Conservation (phyloP, 331 rosid genomes). For the Acacia pycnantha region DNA sequence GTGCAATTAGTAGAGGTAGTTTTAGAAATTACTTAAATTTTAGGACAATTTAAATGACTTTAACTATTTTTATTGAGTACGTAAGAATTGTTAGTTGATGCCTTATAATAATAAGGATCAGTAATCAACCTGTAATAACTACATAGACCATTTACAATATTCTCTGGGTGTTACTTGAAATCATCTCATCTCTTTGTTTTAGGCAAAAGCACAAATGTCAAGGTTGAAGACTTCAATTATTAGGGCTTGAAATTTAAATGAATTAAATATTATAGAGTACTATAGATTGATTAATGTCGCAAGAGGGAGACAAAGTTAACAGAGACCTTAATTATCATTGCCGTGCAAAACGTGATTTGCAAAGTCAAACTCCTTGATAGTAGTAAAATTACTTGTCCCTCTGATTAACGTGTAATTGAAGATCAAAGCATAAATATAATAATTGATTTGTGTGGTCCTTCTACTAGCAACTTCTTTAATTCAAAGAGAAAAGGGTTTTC, state of each 20-base stretch:
- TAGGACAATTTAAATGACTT: too few species aligned
- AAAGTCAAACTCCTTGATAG: slow-evolving; percentile 35
- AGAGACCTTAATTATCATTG: slow-evolving; percentile 23
- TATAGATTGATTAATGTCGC: neutral
- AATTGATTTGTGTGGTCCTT: slow-evolving; percentile 5
- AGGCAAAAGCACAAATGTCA: slow-evolving; percentile 21
- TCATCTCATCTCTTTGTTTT: neutral
- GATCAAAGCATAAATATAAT: neutral
- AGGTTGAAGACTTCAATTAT: neutral
- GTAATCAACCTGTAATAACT: neutral
- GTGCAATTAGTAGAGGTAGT: too few species aligned
- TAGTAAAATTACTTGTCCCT: slow-evolving; percentile 23
- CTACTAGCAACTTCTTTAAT: neutral
- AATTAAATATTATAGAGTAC: neutral
- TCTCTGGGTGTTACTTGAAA: slow-evolving; percentile 25
- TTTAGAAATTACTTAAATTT: too few species aligned
- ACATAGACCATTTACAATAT: slow-evolving; percentile 5
- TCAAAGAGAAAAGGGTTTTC: neutral
- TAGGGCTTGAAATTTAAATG: neutral
- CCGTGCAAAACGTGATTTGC: neutral
- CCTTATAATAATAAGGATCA: too few species aligned
- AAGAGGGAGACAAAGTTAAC: slow-evolving; percentile 16
- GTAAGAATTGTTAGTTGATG: too few species aligned
- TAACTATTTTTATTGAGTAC: too few species aligned
- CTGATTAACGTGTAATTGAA: neutral